Base-by-base conservation (phyloP, 805 yeast species). In the Candida caryicola region DNA sequence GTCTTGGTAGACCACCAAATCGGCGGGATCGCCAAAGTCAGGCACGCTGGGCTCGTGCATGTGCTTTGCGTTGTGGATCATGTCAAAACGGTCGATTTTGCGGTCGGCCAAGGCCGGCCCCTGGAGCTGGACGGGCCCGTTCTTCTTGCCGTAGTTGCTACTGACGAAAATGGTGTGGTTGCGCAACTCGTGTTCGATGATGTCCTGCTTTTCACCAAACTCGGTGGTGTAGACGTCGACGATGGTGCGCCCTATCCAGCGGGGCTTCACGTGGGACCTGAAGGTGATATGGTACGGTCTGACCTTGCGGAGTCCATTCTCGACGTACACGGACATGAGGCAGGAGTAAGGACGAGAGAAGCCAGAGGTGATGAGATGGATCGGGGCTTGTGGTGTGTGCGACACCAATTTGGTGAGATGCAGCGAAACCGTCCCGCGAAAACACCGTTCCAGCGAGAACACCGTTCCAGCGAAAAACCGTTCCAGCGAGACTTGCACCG, bases 21-120 rank as follows among this genome's bases (percentile, higher is more conserved):
- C 47, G n/a, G 47, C 14, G 7, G 29, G 29, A 7, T 7, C 9
- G 10, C 25, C 25, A 15, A 23, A 16, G 2, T 18, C 33, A 2
- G 63, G 55, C 3, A 69, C 65, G 17, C 64, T 57, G 2, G 76
- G 71, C 41, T 75, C 81, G 45, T 75, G 80, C 44, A 62, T 61
- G 46, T 75, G 79, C 16, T 62, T 55, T 6, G 33, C 26, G 36
- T 52, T 51, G 35, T 46, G 45, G 23, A 57, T 45, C 9, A 51
- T 31, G 31, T 57, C 62, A 28, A 45, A 50, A 5, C 33, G 23
- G 8, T 39, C 45, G 10, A 46, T 21, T 12, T 21, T 31, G 13
- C 48, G 28, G 9, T 23, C 29, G 7, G 17, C 13, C 10, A 46
- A 32, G 9, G 18, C 36, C 1, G 42, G 44, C 2, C 66, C 69